Evolutionary conservation across 371 early-diverging fungal genomes (phyloP).

Genomic region (Fennellomyces sp.): DNA sequence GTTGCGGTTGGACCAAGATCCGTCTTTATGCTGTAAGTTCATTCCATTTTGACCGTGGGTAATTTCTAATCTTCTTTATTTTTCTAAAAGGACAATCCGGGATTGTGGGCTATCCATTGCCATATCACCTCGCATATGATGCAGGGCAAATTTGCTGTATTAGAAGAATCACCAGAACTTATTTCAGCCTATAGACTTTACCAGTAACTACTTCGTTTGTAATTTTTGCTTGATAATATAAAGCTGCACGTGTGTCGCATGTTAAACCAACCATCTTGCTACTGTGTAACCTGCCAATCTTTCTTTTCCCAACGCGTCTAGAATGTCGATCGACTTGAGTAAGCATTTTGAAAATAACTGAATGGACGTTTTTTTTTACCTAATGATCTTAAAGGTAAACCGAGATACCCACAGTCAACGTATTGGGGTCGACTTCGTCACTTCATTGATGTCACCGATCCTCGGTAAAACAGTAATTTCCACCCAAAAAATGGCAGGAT

Average conservation of each 20-base stretch:
- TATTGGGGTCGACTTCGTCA: constrained; percentile 77
- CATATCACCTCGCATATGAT: constrained; percentile 55
- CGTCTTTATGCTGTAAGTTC: constrained; percentile 36
- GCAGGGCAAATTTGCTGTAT: constrained; percentile 46
- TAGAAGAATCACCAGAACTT: constrained; percentile 45
- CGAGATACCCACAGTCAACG: constrained; percentile 70
- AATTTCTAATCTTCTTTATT: not conserved
- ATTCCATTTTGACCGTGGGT: not conserved
- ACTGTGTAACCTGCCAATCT: not conserved
- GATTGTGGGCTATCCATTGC: constrained; percentile 54
- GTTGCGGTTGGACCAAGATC: constrained; percentile 47
- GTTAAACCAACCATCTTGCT: not conserved
- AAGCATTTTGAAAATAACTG: not conserved
- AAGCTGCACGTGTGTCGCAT: no score
- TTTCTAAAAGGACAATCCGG: constrained; percentile 43
- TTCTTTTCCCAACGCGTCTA: not conserved
- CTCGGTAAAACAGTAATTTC: no score
- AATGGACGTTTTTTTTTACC: not conserved
- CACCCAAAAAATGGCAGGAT: no score
- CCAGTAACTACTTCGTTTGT: not conserved
- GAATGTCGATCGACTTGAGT: constrained; percentile 8
- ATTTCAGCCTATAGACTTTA: constrained; percentile 21
- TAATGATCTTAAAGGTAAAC: constrained; percentile 40
- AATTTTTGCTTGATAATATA: not conserved
- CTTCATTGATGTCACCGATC: constrained; percentile 75